Evolutionary conservation across 1,284 basidiomycete genomes (phyloP).

Genomic region (Sanguinoderma infundibulare): DNA sequence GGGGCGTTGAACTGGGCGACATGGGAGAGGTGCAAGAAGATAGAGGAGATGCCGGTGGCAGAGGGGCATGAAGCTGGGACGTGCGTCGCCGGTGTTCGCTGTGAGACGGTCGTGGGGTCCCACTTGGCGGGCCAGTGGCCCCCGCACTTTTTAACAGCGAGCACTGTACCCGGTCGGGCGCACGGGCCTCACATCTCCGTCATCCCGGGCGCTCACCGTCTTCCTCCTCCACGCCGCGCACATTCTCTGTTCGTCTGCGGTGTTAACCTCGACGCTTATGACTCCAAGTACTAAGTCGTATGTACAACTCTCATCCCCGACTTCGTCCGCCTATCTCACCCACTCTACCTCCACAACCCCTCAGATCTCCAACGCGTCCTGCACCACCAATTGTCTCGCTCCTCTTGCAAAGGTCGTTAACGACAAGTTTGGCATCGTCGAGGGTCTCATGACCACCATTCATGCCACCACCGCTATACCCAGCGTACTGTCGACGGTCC

Average conservation of each 20-base stretch:
- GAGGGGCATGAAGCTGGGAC: too few relatives aligned
- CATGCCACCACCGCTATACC: conserved; percentile 96
- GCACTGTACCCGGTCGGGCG: too few relatives aligned
- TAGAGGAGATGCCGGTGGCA: too few relatives aligned
- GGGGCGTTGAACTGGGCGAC: too few relatives aligned
- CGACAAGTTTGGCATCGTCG: conserved; percentile 94
- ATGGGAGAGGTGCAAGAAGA: too few relatives aligned
- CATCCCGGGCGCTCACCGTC: too few relatives aligned
- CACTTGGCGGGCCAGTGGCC: too few relatives aligned
- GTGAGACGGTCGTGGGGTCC: too few relatives aligned
- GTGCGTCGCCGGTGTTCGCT: too few relatives aligned
- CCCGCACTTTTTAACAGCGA: too few relatives aligned
- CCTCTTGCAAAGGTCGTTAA: conserved; percentile 98
- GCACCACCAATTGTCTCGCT: conserved; percentile 99
- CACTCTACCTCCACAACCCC: conserved; percentile 6
- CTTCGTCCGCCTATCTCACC: conserved; percentile 3
- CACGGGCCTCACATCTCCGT: too few relatives aligned
- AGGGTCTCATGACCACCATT: conserved; percentile 99
- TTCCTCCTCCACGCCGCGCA: too few relatives aligned
- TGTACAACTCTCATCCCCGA: conserved; percentile 35
- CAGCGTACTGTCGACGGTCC: conserved; percentile 99
- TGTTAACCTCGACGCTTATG: conserved; percentile 96
- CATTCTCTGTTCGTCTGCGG: conserved; percentile 96
- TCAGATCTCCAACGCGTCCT: conserved; percentile 97
- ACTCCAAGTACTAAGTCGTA: conserved; percentile 89